Base-by-base conservation (phyloP, 139 green algal species). In the Coccomyxa sp. region DNA sequence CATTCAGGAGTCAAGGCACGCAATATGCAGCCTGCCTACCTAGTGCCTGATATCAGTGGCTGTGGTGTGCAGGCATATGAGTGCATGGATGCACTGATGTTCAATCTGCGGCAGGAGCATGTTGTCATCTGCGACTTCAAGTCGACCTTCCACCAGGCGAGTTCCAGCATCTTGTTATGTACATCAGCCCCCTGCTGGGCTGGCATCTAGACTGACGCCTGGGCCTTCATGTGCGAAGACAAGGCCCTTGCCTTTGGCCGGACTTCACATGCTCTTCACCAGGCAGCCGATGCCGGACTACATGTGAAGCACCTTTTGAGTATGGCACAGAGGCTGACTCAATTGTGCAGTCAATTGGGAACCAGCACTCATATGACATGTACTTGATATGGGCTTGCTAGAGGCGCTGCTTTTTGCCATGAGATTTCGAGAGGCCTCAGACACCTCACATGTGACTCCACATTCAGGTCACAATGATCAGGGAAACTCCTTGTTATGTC, bases 71-170 rank as follows among this genome's bases (percentile, higher is more conserved):
- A 80, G 76, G 76, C 76, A 27, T 32, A 80, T 32, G 76, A 80
- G 31, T 15, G 16, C 76, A 80, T 80, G 76, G 76, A 80, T 32
- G 76, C 76, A 15, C 76, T 80, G 13, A 60, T 57, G 15, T 80
- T 66, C 76, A 80, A 80, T 60, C 23, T 80, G 76, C 76, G 76
- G 16, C 76, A 80, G 76, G 76, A 80, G 76, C 76, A 80, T 10
- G 30, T 80, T 0, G 76, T 80, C 32, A 59, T 80, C 32, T 80
- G 31, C 23, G 76, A 80, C 76, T 66, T 80, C 27, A 17, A 63
- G 13, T 80, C 32, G 7, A 80, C 16, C 76, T 80, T 80, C 76
- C 76, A 80, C 31, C 31, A 80, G 76, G 71, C 27, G 1, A 18
- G 71, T 18, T 38, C 71, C 71, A 71, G 18, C 14, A 14, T 68